Evolutionary conservation across 163 green algal genomes (phyloP), one percentile per base, ranked within the genome.

Genomic region (Scenedesmus sp.): DNA sequence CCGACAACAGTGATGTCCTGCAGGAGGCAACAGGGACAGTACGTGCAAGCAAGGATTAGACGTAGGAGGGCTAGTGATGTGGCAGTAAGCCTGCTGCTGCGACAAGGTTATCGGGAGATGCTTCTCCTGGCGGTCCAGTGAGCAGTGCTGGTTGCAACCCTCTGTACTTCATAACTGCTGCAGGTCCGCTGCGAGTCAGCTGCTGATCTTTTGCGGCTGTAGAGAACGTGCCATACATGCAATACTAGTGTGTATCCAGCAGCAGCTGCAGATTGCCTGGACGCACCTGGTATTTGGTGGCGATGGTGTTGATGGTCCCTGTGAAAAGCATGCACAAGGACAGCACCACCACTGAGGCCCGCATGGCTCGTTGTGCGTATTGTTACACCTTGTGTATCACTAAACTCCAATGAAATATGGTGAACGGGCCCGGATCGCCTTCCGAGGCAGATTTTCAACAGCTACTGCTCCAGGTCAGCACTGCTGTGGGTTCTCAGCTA

Each of bases 231-330:
- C 8, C n/a, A 1, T 23, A 15, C 5, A 34, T 46, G 12, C 9
- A 59, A n/a, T 15, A 10, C 56, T 2, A 4, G 7, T 84, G 34
- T 85, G 77, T 0, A 62, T 2, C 3, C 10, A 56, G 16, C 16
- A 60, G 77, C 77, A 62, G 4, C 18, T 23, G 46, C 77, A 57
- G n/a, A 26, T 2, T 20, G n/a, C 10, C 15, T 57, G 26, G 1
- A 8, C 64, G 13, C 59, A 95, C 96, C 94, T 97, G 95, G 60
- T 95, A 96, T 88, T 99, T 98, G 4, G 95, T 98, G 52, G 94
- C 93, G 1, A 99, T 96, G 2, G 97, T 99, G 93, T 98, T 98
- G 62, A 98, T 94, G 4, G 94, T 95, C 9, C 97, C 97, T 66
- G 95, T 96, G 16, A 97, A 26, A 4, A 98, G 95, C 96, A 97